Evolutionary conservation across 2,329 filamentous ascomycete genomes (phyloP).

Genomic region (Pseudocercospora macadamiae): DNA sequence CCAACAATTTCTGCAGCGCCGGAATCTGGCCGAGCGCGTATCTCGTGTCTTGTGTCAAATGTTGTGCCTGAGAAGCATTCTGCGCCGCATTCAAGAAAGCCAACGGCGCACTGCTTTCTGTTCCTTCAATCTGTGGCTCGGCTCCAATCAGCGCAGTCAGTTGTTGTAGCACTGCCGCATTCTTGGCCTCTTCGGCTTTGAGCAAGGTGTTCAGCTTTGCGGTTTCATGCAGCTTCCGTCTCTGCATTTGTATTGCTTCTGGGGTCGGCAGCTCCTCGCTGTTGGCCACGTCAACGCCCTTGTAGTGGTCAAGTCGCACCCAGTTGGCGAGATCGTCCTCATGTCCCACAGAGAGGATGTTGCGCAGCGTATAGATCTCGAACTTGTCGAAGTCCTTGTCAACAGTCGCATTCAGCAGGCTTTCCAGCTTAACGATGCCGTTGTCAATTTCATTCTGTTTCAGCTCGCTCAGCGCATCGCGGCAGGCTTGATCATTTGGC

Average conservation of each 20-base stretch:
- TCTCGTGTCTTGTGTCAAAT: slow-evolving; percentile 70
- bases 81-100: slow-evolving; percentile 59
- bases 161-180: slow-evolving; percentile 69
- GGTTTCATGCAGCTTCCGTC: slow-evolving; percentile 77
- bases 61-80: slow-evolving; percentile 47
- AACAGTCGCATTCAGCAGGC: slow-evolving; percentile 52
- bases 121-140: slow-evolving; percentile 14
- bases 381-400: slow-evolving; percentile 57
- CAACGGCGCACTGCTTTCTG: slow-evolving; percentile 43
- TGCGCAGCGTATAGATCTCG: slow-evolving; percentile 82
- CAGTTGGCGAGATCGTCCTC: slow-evolving; percentile 68
- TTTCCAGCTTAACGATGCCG: slow-evolving; percentile 61
- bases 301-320: slow-evolving; percentile 84
- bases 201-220: slow-evolving; percentile 72
- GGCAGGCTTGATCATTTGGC: slow-evolving; percentile 25
- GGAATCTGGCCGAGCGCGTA: slow-evolving; percentile 85
- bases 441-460: slow-evolving; percentile 71
- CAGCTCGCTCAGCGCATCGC: slow-evolving; percentile 41
- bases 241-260: slow-evolving; percentile 71
- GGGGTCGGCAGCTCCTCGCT: slow-evolving; percentile 57
- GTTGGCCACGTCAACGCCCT: slow-evolving; percentile 50
- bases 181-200: slow-evolving; percentile 69
- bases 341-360: slow-evolving; percentile 59
- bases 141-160: slow-evolving; percentile 61
- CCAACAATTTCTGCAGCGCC: slow-evolving; percentile 71